These are phyloP conservation scores for Boletus vinaceobasis DNA, from an alignment of 768 basidiomycete species.

Conservation along the genomic window DNA sequence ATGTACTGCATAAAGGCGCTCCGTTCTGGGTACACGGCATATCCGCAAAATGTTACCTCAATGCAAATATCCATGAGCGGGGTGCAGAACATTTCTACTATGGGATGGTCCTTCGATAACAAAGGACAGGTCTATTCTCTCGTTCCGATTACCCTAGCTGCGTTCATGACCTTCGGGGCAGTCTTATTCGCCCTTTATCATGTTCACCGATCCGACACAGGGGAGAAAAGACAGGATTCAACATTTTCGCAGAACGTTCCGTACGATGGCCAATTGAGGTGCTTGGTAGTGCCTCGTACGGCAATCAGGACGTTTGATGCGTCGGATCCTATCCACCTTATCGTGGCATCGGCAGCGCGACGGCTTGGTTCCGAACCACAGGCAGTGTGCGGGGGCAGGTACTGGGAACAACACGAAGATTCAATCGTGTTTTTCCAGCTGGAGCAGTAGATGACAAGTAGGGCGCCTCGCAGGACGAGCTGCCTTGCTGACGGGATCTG, in stretches of 20 bases:
- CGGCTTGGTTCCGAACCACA: not conserved
- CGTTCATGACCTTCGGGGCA: not conserved
- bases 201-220: not conserved
- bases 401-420: not conserved
- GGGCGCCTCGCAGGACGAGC: too few species aligned
- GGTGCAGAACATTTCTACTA: not conserved
- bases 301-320: not conserved
- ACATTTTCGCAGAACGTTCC: accelerated
- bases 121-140: not conserved
- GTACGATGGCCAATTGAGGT: too few species aligned
- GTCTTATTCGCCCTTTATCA: not conserved
- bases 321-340: not conserved
- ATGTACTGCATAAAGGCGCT: not conserved
- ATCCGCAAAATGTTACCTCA: not conserved
- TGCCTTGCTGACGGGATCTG: too few species aligned
- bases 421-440: not conserved
- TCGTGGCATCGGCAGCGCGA: not conserved
- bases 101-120: not conserved
- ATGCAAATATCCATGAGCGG: not conserved
- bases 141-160: not conserved
- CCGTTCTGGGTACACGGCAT: not conserved
- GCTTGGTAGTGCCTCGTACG: not conserved
- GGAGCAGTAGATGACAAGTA: not conserved
- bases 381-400: not conserved
- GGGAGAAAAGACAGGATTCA: not conserved